Evolutionary conservation across 169 alveolate species (phyloP).

Genomic region (Pseudocohnilembus persalinus): DNA sequence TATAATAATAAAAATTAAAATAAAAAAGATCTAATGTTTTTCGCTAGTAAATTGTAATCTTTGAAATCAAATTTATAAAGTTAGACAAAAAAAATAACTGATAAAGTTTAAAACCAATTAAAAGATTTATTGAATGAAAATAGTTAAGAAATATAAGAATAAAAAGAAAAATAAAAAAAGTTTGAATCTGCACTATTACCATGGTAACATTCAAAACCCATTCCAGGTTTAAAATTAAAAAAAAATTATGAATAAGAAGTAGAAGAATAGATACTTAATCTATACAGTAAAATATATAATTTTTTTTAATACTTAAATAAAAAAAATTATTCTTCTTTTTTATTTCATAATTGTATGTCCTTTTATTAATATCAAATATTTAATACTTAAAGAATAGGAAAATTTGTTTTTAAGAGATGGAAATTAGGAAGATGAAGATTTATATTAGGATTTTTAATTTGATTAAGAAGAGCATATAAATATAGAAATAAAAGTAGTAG

Average conservation of each 20-base stretch:
- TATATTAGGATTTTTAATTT: background rate
- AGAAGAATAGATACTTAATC: background rate
- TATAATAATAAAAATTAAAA: no score
- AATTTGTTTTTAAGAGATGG: no score
- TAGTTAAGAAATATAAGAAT: no score
- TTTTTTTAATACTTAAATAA: no score
- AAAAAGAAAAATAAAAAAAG: no score
- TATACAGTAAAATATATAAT: background rate
- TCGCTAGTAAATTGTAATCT: background rate
- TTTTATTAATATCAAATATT: no score
- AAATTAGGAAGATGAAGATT: background rate
- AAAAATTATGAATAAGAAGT: background rate
- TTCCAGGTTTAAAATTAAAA: background rate
- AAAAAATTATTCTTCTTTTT: no score
- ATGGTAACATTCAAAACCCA: background rate
- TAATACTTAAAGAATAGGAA: no score
- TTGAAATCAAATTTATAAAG: no score
- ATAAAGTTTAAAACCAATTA: background rate
- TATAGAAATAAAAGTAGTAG: background rate
- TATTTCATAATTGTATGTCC: no score
- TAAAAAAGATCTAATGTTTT: background rate
- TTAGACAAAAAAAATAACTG: background rate
- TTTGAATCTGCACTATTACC: background rate
- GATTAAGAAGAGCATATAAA: background rate
- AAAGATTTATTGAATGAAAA: background rate